phyloP scores from a whole-genome alignment of 768 basidiomycete species.

The Lentinula edodes region DNA sequence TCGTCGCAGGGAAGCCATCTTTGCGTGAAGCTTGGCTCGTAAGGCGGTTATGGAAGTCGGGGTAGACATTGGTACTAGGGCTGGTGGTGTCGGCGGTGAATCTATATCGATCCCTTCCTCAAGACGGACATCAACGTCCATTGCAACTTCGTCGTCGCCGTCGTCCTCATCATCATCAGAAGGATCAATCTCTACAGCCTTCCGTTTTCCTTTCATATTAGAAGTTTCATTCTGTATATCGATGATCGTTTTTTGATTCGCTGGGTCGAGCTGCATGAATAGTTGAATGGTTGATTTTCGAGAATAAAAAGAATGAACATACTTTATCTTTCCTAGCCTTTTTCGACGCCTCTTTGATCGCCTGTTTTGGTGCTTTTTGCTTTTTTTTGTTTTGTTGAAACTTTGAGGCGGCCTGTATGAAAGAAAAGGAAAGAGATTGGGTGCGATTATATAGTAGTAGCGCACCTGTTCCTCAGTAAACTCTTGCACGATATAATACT shows the following conservation, averaged over 20 bases:
- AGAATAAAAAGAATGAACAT: conserved; percentile 11
- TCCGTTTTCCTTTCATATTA: conserved; percentile 12
- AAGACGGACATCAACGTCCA: conserved; percentile 7
- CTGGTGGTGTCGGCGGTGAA: too few species aligned
- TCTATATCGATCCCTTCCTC: conserved; percentile 20
- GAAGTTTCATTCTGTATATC: conserved; percentile 64
- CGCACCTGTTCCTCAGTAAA: conserved; percentile 62
- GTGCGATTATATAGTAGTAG: neutral
- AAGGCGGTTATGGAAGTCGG: conserved; percentile 58
- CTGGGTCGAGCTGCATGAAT: conserved; percentile 75
- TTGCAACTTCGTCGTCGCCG: conserved; percentile 35
- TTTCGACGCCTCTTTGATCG: conserved; percentile 82
- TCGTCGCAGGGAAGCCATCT: conserved; percentile 64
- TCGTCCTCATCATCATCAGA: conserved; percentile 18
- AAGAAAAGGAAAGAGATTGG: neutral
- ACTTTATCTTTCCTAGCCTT: conserved; percentile 89
- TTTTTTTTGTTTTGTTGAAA: conserved; percentile 89
- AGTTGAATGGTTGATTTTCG: neutral
- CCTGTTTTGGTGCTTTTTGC: conserved; percentile 76
- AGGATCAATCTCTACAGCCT: conserved; percentile 16
- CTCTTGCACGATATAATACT: conserved; percentile 77
- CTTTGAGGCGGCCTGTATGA: conserved; percentile 50
- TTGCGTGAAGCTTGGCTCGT: conserved; percentile 68
- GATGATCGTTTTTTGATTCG: conserved; percentile 70
- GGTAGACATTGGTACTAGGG: conserved; percentile 57